phyloP scores from a whole-genome alignment of 2,329 filamentous ascomycete species.

The Pseudocercospora cruenta region DNA sequence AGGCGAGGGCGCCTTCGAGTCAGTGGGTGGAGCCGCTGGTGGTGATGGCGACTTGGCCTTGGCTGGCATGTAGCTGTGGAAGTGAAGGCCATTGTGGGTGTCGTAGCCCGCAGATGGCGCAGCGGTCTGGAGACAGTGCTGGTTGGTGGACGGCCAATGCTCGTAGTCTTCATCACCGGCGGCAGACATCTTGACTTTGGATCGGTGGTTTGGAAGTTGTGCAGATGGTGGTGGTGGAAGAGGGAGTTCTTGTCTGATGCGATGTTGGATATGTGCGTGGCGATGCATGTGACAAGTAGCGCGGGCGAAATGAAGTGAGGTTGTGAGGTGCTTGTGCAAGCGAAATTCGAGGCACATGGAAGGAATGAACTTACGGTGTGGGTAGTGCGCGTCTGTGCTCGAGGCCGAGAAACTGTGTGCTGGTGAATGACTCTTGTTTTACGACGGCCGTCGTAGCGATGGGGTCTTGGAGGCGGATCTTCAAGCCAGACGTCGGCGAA shows the following conservation, averaged over 20 bases:
- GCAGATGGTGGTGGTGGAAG: conserved; percentile 16
- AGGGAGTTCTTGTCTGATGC: conserved; percentile 13
- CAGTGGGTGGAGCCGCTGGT: conserved; percentile 12
- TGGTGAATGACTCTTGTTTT: background rate
- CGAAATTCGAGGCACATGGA: background rate
- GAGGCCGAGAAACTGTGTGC: conserved; percentile 2
- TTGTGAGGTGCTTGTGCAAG: conserved; percentile 2
- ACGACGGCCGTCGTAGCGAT: conserved; percentile 3
- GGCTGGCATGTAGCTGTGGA: conserved; percentile 31
- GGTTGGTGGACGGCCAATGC: conserved; percentile 37
- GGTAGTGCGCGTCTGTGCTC: conserved; percentile 1
- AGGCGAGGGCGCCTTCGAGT: conserved; percentile 18
- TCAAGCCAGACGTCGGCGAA: conserved; percentile 37
- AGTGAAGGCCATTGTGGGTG: conserved; percentile 35
- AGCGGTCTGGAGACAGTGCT: conserved; percentile 18
- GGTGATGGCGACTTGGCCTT: conserved; percentile 25
- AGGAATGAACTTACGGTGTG: conserved; percentile 18
- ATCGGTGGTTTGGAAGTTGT: conserved; percentile 3
- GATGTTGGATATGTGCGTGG: conserved; percentile 6
- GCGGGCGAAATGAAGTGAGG: conserved; percentile 18
- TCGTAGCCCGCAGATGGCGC: conserved; percentile 30
- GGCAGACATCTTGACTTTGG: conserved; percentile 11
- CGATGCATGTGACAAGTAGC: conserved; percentile 14
- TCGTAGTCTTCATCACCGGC: conserved; percentile 33
- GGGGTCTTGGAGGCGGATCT: conserved; percentile 24